Base-by-base conservation (phyloP, 2,329 filamentous ascomycete species). In the Dothideomycetidae sp. region DNA sequence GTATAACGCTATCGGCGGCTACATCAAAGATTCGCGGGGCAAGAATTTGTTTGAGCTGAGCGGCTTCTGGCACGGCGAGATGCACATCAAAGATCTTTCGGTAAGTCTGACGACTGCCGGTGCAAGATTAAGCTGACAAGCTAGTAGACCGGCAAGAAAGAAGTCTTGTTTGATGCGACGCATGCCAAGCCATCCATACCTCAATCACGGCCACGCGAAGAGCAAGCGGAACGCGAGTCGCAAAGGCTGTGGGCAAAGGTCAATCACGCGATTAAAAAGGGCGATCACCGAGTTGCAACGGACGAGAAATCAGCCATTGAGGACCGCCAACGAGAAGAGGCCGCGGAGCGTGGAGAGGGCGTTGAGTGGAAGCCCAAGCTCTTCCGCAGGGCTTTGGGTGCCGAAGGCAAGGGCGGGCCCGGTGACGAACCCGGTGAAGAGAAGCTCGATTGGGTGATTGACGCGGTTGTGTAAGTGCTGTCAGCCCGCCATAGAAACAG, bases 241-340 rank as follows among this genome's bases (percentile, higher is more conserved):
- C 85, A 93, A 56, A 77, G 68, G 45, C 64, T 98, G 31, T 98
- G 90, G 90, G 62, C 75, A 19, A 76, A 75, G 34, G 93, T 86
- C 0, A 80, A 78, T 5, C 69, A 77, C 47, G 90, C 88, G 0
- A 78, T 98, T 44, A 81, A 78, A 52, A 76, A 80, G 33, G 75
- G 78, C 41, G 86, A 98, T 50, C 90, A 98, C 51, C 81, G 83
- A 48, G 61, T 79, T 5, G 90, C 90, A 3, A 98, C 90, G 1
- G 81, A 90, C 45, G 88, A 94, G 53, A 98, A 98, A 64, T 86
- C 82, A n/a, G 81, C 80, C 55, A 83, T 98, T 42, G 90, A 98
- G 56, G 88, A 96, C 50, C 76, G 73, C 52, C 90, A 98, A 59
- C 73, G 90, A 51, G 78, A 86, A 45, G 88, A 94, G 53, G 85